phyloP scores from a whole-genome alignment of 1,284 basidiomycete species.

The Ganoderma multipileum region DNA sequence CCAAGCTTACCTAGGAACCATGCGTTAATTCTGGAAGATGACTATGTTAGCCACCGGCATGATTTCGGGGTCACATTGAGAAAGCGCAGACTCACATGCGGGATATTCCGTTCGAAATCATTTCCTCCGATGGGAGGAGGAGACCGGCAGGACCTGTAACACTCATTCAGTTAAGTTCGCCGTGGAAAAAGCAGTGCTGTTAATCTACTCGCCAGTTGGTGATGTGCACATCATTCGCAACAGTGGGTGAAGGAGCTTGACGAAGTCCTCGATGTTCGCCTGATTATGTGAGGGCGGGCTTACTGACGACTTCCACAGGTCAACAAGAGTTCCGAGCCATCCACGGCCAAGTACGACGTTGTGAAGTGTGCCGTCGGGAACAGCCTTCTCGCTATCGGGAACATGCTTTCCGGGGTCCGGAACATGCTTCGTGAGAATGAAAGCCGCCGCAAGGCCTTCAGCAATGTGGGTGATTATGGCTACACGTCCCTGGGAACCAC shows the following conservation, averaged over 20 bases:
- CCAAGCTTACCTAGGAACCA: neutral
- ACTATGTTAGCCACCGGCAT: neutral
- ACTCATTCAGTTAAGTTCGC: neutral
- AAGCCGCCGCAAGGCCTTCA: neutral
- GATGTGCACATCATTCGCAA: neutral
- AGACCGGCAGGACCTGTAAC: neutral
- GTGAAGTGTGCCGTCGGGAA: too few relatives aligned
- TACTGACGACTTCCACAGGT: neutral
- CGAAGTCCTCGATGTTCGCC: neutral
- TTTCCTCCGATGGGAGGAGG: neutral
- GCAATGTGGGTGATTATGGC: neutral
- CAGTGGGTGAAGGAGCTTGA: neutral
- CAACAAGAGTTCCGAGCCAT: neutral
- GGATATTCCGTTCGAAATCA: neutral
- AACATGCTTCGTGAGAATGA: neutral
- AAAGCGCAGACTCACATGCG: neutral
- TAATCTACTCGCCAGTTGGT: neutral
- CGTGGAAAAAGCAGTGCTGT: neutral
- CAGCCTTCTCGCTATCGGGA: too few relatives aligned
- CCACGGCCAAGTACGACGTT: neutral
- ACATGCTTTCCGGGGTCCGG: neutral
- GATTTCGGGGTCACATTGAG: too few relatives aligned
- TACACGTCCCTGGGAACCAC: neutral
- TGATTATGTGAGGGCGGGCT: neutral
- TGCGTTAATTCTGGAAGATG: neutral